Base-by-base conservation (phyloP, 164 flowering plant species). In the Brasenia schreberi region DNA sequence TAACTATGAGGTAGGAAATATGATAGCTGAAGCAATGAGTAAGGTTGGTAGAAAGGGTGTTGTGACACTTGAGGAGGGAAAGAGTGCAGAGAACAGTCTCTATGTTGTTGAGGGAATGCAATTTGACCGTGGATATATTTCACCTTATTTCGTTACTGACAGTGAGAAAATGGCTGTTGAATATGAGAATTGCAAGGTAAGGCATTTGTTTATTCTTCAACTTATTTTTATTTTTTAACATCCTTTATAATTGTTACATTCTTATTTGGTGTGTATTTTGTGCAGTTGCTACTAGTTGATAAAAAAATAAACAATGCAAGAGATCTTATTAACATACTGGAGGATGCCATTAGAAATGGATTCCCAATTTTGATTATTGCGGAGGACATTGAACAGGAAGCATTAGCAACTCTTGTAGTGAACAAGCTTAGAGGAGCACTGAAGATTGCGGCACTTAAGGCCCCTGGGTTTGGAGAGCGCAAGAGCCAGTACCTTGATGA, bases 51-150 rank as follows among this genome's bases (percentile, higher is more conserved):
- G 97, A 53, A 90, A 85, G 74, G 99, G 97, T 66, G 99, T 95
- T 19, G 97, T 95, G 72, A 95, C 99, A 0, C 92, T 95, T 71
- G 99, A 95, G 73, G 99, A 95, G 79, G 99, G 99, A 10, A 90
- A 81, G 78, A 92, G 99, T 79, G 90, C 97, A 5, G 97, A 95
- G 69, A 95, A 95, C 78, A 78, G 64, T 70, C 86, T 95, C 12
- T 86, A 86, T 77, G 97, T 95, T 65, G 97, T 92, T 6, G 97
- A 95, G 70, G 97, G 99, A 56, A 95, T 92, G 99, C 97, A 95
- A 69, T 95, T 95, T 76, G 97, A 92, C 19, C 90, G 97, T 66
- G 99, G 99, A 44, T 95, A 88, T 66, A 86, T 90, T 69, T 90
- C 99, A 63, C 99, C 99, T 19, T 92, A 92, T 73, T 95, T 95